Conservation (phyloP, 2,329 filamentous ascomycete genomes). For the Aspergillus uvarum region DNA sequence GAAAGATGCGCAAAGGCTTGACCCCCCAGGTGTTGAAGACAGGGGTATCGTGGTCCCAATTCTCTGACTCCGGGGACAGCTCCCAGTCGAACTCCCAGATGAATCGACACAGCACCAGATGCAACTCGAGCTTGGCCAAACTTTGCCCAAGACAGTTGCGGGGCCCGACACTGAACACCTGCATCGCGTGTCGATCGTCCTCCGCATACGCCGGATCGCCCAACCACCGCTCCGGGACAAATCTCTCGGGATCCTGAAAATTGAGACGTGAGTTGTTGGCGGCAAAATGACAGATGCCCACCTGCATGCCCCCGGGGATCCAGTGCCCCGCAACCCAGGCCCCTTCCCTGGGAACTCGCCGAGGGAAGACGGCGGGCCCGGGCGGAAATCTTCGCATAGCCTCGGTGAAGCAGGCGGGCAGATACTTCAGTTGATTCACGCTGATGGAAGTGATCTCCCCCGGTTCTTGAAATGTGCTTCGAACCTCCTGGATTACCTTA, state of each 20-base stretch:
- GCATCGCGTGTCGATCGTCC: constrained; percentile 48
- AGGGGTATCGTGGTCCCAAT: neutral
- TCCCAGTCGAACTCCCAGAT: neutral
- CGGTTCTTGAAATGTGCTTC: constrained; percentile 29
- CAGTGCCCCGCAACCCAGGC: constrained; percentile 8
- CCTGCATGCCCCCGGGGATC: neutral
- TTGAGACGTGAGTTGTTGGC: constrained; percentile 5
- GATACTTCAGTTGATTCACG: constrained; percentile 33
- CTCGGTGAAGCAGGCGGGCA: constrained; percentile 44
- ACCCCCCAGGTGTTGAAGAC: neutral
- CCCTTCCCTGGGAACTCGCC: constrained; percentile 20
- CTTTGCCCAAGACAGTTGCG: constrained; percentile 52
- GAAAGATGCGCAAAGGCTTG: neutral
- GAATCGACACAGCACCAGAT: neutral
- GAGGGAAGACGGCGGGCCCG: constrained; percentile 23
- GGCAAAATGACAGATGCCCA: neutral
- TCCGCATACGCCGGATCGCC: constrained; percentile 31
- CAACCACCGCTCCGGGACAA: constrained; percentile 22
- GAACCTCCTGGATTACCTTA: constrained; percentile 40
- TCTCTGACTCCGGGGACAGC: neutral
- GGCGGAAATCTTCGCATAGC: constrained; percentile 42
- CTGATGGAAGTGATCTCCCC: constrained; percentile 35
- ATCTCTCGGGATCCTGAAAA: constrained; percentile 14
- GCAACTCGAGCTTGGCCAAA: neutral
- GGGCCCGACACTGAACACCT: constrained; percentile 52